Evolutionary conservation across 495 filamentous ascomycete genomes (phyloP), one percentile per base, ranked within the genome.

Genomic region (Neurospora sp.): DNA sequence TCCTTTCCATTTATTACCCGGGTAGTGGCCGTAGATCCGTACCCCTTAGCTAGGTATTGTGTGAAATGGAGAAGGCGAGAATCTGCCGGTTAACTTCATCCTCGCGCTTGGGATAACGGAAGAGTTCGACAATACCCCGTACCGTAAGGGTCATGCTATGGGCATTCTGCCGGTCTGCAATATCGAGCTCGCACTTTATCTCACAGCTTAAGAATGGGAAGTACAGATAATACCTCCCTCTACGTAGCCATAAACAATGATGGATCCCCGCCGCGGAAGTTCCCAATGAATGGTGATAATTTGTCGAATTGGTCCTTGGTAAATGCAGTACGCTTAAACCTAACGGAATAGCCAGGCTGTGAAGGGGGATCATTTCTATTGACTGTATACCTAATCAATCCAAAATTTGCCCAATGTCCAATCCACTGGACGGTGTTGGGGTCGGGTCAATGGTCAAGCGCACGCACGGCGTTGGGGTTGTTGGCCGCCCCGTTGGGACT

Each of bases 51-150:
- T n/a, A n/a, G n/a, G n/a, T n/a, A n/a, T 5, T 35, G 31, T 86
- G 82, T 35, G 82, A 86, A 71, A 88, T 77, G 4, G 83, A 86
- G 79, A 87, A 87, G 59, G 79, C 79, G 70, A 85, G 78, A 40
- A 84, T 81, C 72, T 83, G 72, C 69, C 76, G 78, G 72, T 85
- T 40, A 44, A 85, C 70, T 72, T 84, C 81, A 38, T 77, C 61
- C 74, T 82, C 74, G 48, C 80, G 82, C 38, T 79, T 76, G 4
- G 82, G 76, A 8, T 35, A 9, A 42, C 71, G 68, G 61, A 77
- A 80, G 59, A 85, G 79, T 70, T 83, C 78, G 22, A 81, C 76
- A 31, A 84, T 46, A 61, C 42, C 81, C 38, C 79, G 76, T 46
- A 83, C 77, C 7, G 81, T 77, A 69, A 85, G 39, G 22, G 80